Conservation (phyloP, 2,329 filamentous ascomycete genomes). For the Colletotrichum sp. region DNA sequence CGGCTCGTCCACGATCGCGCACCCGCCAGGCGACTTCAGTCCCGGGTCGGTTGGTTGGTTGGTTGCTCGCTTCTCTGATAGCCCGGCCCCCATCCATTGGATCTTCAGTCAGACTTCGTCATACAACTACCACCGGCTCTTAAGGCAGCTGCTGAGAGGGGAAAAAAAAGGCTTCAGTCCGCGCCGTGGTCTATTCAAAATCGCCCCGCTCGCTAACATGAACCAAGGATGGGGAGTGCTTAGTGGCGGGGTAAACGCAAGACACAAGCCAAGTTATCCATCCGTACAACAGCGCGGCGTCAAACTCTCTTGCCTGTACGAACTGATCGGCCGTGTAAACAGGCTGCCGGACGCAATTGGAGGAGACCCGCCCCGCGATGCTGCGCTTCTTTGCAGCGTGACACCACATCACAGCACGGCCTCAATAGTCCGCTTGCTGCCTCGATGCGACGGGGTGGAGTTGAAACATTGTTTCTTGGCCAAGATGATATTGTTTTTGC, state of each 20-base stretch:
- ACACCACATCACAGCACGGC: not conserved
- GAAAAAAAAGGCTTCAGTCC: not conserved
- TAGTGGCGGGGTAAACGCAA: not conserved
- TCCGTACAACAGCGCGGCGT: not conserved
- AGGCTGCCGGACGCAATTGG: not conserved
- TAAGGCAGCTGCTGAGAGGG: not conserved
- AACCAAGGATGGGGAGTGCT: not conserved
- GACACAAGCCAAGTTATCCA: not conserved
- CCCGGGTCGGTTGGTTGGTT: not conserved
- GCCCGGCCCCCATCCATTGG: not conserved
- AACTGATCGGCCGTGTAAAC: not conserved
- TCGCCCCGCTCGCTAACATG: not conserved
- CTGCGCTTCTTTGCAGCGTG: not conserved
- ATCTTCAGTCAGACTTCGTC: not conserved
- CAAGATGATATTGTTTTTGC: not conserved
- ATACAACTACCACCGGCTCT: not conserved
- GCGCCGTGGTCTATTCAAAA: not conserved
- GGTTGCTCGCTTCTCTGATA: not conserved
- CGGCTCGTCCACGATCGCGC: not conserved
- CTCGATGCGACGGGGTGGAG: not conserved
- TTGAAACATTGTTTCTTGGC: not conserved
- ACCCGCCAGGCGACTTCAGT: not conserved
- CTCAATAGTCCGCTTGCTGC: not conserved
- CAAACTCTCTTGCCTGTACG: not conserved
- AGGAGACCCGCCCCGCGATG: not conserved